phyloP scores from a whole-genome alignment of 2,329 filamentous ascomycete species.

The Ceratocystis papillata region DNA sequence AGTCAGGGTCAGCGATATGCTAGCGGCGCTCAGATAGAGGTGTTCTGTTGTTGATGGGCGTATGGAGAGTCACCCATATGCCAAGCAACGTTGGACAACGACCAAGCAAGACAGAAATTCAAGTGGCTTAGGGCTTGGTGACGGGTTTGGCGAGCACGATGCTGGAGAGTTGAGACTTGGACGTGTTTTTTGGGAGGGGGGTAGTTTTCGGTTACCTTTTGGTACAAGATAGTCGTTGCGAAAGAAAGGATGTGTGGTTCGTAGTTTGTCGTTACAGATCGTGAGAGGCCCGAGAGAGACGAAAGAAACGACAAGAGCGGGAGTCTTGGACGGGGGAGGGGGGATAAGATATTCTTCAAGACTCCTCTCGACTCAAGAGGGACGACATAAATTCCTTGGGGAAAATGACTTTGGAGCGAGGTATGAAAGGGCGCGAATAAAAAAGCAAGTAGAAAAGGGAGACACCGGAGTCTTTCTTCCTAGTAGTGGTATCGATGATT shows the following conservation, averaged over 20 bases:
- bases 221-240: background rate
- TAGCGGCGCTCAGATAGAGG: too few relatives aligned
- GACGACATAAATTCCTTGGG: background rate
- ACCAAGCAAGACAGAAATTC: background rate
- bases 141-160: background rate
- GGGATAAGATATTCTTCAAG: constrained; percentile 18
- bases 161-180: background rate
- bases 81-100: constrained; percentile 9
- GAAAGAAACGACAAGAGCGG: background rate
- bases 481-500: background rate
- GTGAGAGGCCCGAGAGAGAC: background rate
- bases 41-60: too few relatives aligned
- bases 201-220: constrained; percentile 1
- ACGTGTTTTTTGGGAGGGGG: background rate
- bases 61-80: background rate
- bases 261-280: constrained; percentile 13
- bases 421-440: background rate
- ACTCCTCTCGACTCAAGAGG: background rate
- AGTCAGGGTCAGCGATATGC: too few relatives aligned
- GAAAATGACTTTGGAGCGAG: background rate
- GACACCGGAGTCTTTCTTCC: background rate
- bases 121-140: background rate
- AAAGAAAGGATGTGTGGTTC: background rate
- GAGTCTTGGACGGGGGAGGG: background rate
- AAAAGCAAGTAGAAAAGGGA: background rate